Evolutionary conservation across 495 filamentous ascomycete genomes (phyloP), one percentile per base, ranked within the genome.

Genomic region (Xylaria longipes): DNA sequence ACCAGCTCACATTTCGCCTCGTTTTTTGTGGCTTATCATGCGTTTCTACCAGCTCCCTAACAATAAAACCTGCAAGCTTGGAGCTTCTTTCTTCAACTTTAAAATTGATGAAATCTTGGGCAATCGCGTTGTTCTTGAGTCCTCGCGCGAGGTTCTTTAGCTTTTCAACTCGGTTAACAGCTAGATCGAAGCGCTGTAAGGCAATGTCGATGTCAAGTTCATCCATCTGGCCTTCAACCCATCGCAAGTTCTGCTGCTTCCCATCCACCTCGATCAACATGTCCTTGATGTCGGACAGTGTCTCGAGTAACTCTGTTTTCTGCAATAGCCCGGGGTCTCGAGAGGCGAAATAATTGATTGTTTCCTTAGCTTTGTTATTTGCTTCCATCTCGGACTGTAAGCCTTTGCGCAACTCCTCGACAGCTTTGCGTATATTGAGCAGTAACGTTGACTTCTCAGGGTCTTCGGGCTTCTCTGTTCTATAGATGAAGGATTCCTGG

Each of bases 161-260:
- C 71, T 92, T 92, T 80, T 98, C 95, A 11, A 98, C 91, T 61
- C 88, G 88, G 2, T 85, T 82, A 0, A 98, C 94, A 0, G 95
- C 93, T 5, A 90, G 88, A 71, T 97, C 95, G 70, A 98, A 97
- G 41, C 89, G 87, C 75, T 98, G 95, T 33, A 98, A 87, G 1
- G 96, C 96, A 65, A 99, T 96, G 77, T 94, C 91, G 73, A 97
- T 97, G 74, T 98, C 97, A 5, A 99, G 88, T 76, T 97, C 94
- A 77, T 99, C 96, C 75, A 99, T 91, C 81, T 98, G 94, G 54
- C 89, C 88, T 77, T 99, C 96, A 0, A 98, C 94, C 93, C 93
- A 97, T 27, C 96, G 92, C 22, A 99, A 86, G 75, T 95, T 97
- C 78, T 97, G 93, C 74, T 97, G 95, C 75, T 97, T 95, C 29